phyloP scores from a whole-genome alignment of 495 filamentous ascomycete genomes.

The Neurospora hispaniola region DNA sequence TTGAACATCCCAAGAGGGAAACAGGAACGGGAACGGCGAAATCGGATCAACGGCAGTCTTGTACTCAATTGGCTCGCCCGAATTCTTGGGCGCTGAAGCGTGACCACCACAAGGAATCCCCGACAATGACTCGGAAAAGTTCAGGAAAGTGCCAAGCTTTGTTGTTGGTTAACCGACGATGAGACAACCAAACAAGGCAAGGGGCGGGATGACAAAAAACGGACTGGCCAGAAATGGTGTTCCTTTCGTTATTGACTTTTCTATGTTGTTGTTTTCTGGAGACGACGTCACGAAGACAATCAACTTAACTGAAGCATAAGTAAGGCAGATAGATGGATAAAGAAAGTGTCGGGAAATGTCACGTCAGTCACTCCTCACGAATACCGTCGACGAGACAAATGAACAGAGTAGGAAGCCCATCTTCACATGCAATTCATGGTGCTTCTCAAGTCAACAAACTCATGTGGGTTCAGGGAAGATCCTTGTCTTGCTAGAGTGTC shows the following conservation, averaged over 20 bases:
- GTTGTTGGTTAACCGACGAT: background rate
- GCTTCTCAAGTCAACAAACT: background rate
- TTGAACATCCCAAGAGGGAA: slow-evolving; percentile 2
- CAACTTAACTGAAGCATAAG: background rate
- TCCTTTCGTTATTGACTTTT: background rate
- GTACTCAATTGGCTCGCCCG: background rate
- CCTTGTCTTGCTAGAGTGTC: background rate
- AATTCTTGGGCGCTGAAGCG: background rate
- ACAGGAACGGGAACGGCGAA: background rate
- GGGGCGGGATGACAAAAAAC: background rate
- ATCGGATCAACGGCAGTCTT: background rate
- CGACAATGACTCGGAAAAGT: background rate
- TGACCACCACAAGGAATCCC: background rate
- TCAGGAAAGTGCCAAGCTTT: background rate
- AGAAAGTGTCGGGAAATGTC: background rate
- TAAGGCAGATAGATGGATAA: background rate
- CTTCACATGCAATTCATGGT: background rate
- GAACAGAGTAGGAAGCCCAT: background rate
- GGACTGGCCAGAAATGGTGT: background rate
- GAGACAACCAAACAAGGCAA: background rate
- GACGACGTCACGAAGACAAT: background rate
- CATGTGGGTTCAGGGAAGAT: background rate
- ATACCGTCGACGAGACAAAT: background rate
- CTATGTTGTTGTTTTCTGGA: too few relatives aligned
- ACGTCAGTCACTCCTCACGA: background rate